Conservation (phyloP, 495 filamentous ascomycete genomes). For the Penicillium waksmanii region DNA sequence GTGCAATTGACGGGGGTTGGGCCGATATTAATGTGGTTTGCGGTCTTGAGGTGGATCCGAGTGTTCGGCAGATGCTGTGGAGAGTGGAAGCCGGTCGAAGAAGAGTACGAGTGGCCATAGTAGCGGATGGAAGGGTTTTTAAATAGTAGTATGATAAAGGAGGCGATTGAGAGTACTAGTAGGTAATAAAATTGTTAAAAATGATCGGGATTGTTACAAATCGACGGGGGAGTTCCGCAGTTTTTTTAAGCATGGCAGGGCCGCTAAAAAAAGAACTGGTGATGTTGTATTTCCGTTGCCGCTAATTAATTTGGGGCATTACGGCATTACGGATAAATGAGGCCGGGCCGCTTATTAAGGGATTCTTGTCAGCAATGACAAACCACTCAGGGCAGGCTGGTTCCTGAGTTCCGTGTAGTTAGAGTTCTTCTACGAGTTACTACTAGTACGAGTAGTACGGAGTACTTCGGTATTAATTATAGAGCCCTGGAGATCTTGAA, state of each 20-base stretch:
- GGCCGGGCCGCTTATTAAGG: not conserved
- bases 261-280: not conserved
- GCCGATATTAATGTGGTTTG: slow-evolving; percentile 8
- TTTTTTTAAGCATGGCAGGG: not conserved
- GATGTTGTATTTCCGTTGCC: not conserved
- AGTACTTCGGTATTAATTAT: too few relatives aligned
- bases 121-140: not conserved
- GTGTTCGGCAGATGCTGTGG: slow-evolving; percentile 16
- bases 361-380: not conserved
- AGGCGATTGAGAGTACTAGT: not conserved
- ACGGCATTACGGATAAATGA: slow-evolving; percentile 1
- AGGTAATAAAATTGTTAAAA: not conserved
- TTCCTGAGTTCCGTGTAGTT: too few relatives aligned
- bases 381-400: not conserved
- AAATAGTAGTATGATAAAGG: not conserved
- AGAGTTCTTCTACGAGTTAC: too few relatives aligned
- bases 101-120: slow-evolving; percentile 17
- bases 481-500: too few relatives aligned
- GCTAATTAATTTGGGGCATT: not conserved
- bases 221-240: slow-evolving; percentile 1
- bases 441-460: too few relatives aligned
- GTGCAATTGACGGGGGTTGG: slow-evolving; percentile 24
- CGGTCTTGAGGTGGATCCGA: slow-evolving; percentile 16
- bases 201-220: slow-evolving; percentile 2
- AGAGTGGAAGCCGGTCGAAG: slow-evolving; percentile 24